Conservation (phyloP, 2,329 filamentous ascomycete species). For the Apiospora sp. region DNA sequence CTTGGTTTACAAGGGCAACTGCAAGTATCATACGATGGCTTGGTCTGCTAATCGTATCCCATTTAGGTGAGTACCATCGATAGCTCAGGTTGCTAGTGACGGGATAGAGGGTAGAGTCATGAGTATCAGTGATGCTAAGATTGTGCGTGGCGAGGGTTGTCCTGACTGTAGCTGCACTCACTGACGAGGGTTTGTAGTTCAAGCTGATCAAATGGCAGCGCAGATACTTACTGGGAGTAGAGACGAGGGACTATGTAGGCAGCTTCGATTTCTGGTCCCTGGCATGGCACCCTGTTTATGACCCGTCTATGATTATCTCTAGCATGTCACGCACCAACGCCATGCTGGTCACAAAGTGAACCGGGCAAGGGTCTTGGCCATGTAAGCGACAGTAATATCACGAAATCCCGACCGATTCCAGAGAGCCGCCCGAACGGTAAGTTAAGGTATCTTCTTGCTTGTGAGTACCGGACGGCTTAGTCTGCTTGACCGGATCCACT, state of each 20-base stretch:
- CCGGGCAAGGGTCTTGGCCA: background rate
- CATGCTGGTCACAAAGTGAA: background rate
- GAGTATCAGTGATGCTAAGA: background rate
- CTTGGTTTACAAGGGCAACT: slow-evolving; percentile 4
- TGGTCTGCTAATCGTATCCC: background rate
- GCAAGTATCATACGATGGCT: slow-evolving; percentile 1
- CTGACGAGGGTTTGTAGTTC: background rate
- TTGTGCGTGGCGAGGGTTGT: background rate
- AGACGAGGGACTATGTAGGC: background rate
- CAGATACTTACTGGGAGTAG: background rate
- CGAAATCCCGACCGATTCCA: background rate
- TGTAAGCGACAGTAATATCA: background rate
- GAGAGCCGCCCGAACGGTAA: background rate
- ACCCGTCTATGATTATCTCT: background rate
- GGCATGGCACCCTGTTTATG: too few relatives aligned
- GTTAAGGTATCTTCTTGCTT: background rate
- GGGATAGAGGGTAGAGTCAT: background rate
- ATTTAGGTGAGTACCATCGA: background rate
- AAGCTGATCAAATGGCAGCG: background rate
- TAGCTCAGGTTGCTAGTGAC: too few relatives aligned
- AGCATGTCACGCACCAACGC: background rate
- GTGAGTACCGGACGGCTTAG: background rate
- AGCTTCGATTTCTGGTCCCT: background rate
- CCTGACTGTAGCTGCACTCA: background rate
- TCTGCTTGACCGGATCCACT: background rate